phyloP scores from a whole-genome alignment of 176 grass and related monocot species.

The Triticum aestivum region IWGSC_CS_RefSeq_v2.1 NC_057800.1:176928217-176928716 shows the following conservation, averaged over 20 bases:
- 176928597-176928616: conserved; percentile 76
- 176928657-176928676: conserved; percentile 83
- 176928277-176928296: conserved; percentile 52
- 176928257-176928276: conserved; percentile 69
- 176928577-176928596: conserved; percentile 77
- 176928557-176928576: conserved; percentile 53
- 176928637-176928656: conserved; percentile 90
- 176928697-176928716: conserved; percentile 61
- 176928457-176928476: conserved; percentile 62
- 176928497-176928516: conserved; percentile 80
- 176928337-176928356: conserved; percentile 69
- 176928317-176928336: conserved; percentile 66
- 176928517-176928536: conserved; percentile 86
- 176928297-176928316: conserved; percentile 75
- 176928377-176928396: conserved; percentile 40
- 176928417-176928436: conserved; percentile 32
- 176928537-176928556: conserved; percentile 76
- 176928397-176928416: conserved; percentile 35
- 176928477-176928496: conserved; percentile 64
- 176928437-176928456: conserved; percentile 53
- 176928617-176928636: conserved; percentile 70
- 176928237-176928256: conserved; percentile 74
- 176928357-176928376: conserved; percentile 78
- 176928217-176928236: conserved; percentile 55
- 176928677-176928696: conserved; percentile 20